These are phyloP conservation scores for Trichocomaceae sp. DNA, from an alignment of 2,329 filamentous ascomycete genomes.

Conservation along the genomic window DNA sequence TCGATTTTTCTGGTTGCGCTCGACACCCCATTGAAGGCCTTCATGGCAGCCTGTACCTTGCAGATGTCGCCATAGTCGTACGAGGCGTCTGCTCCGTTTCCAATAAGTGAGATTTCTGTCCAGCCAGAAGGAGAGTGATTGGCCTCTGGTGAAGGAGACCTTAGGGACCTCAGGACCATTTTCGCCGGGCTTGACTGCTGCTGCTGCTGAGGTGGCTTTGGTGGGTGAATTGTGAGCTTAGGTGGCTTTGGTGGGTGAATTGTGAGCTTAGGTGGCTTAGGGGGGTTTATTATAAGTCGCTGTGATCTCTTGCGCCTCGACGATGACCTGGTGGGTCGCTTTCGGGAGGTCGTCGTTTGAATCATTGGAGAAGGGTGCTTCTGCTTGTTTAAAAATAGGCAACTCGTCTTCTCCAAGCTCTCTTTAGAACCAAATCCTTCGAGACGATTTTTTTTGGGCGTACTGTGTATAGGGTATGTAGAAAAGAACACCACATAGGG, in stretches of 20 bases:
- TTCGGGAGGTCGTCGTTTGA: conserved; percentile 1
- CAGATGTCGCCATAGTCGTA: conserved; percentile 12
- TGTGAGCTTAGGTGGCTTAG: conserved; percentile 7
- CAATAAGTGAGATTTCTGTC: conserved; percentile 7
- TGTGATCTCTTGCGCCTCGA: conserved; percentile 9
- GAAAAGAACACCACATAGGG: not conserved
- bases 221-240: conserved; percentile 8
- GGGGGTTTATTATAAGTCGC: not conserved
- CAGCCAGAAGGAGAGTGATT: not conserved
- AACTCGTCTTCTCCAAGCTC: not conserved
- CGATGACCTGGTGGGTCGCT: conserved; percentile 8
- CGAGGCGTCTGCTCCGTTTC: conserved; percentile 10
- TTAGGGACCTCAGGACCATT: not conserved
- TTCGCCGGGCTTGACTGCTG: not conserved
- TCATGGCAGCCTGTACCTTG: conserved; percentile 10
- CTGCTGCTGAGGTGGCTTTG: conserved; percentile 5
- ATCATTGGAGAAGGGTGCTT: conserved; percentile 1
- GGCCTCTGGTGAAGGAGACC: not conserved
- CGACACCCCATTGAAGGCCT: conserved; percentile 9
- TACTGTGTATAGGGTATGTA: not conserved
- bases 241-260: conserved; percentile 10
- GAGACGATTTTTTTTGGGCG: not conserved
- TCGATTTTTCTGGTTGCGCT: conserved; percentile 11
- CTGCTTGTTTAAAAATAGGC: too few species aligned
- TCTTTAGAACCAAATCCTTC: not conserved